Evolutionary conservation across 805 yeast species (phyloP).

Genomic region (Kodamaea restingae): DNA sequence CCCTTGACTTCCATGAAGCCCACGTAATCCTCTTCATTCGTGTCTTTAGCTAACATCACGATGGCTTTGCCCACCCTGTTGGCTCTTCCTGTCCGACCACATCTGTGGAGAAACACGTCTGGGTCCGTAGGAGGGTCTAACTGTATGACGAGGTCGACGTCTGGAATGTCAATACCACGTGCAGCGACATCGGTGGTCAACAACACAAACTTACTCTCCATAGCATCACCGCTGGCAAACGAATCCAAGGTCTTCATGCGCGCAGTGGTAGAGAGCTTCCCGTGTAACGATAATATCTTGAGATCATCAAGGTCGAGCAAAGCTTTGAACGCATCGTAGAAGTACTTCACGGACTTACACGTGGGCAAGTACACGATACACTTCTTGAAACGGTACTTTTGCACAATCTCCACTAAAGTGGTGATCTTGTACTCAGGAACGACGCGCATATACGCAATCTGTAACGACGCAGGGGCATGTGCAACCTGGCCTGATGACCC

Average conservation of each 20-base stretch:
- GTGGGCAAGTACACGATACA: constrained; percentile 92
- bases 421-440: constrained; percentile 62
- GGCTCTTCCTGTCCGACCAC: constrained; percentile 95
- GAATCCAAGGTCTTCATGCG: constrained; percentile 66
- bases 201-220: constrained; percentile 51
- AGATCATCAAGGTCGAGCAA: constrained; percentile 31
- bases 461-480: constrained; percentile 59
- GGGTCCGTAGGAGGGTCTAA: constrained; percentile 94
- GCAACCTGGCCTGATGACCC: constrained; percentile 20
- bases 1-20: constrained; percentile 72
- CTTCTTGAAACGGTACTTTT: constrained; percentile 59
- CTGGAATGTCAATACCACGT: constrained; percentile 92
- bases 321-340: constrained; percentile 52
- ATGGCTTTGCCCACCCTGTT: constrained; percentile 78
- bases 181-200: constrained; percentile 99
- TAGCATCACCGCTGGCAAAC: constrained; percentile 42
- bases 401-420: constrained; percentile 49
- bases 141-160: constrained; percentile 91
- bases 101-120: constrained; percentile 85
- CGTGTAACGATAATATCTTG: constrained; percentile 74
- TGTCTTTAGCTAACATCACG: constrained; percentile 63
- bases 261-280: constrained; percentile 79
- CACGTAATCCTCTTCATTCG: constrained; percentile 76
- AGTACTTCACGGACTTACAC: constrained; percentile 76
- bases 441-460: constrained; percentile 56